Evolutionary conservation across 2,329 filamentous ascomycete species (phyloP).

Genomic region (Apiospora aurea): DNA sequence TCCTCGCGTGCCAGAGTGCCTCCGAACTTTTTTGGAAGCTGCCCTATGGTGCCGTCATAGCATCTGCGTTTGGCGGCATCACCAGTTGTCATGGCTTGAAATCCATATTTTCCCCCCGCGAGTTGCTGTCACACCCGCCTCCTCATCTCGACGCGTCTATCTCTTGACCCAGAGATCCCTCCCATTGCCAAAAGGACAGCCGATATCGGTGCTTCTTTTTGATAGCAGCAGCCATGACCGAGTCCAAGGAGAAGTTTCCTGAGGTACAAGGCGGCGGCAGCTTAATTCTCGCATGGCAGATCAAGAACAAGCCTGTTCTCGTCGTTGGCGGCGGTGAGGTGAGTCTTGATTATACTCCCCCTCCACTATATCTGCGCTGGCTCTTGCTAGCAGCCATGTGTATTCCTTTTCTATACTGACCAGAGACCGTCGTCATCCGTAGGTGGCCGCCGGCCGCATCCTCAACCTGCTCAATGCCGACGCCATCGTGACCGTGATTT

Average conservation of each 20-base stretch:
- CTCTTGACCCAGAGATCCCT: background rate
- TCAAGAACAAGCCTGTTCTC: constrained; percentile 86
- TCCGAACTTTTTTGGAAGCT: constrained; percentile 1
- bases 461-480: constrained; percentile 92
- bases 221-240: constrained; percentile 25
- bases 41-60: constrained; percentile 13
- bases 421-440: constrained; percentile 29
- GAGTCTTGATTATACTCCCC: constrained; percentile 41
- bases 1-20: constrained; percentile 1
- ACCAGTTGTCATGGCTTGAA: constrained; percentile 23
- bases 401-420: constrained; percentile 1
- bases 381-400: background rate
- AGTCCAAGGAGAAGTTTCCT: constrained; percentile 64
- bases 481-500: constrained; percentile 85
- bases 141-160: background rate
- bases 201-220: background rate
- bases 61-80: background rate
- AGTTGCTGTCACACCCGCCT: background rate
- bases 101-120: background rate
- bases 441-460: constrained; percentile 96
- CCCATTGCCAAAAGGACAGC: background rate
- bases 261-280: constrained; percentile 89
- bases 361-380: background rate
- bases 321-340: constrained; percentile 96
- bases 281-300: constrained; percentile 94